A percentile compares a stretch with the other conserved stretches of the same genome.
These are phyloP conservation scores for Danielia oregonensis DNA, from an alignment of 805 yeast species.

Conservation along the genomic window DNA sequence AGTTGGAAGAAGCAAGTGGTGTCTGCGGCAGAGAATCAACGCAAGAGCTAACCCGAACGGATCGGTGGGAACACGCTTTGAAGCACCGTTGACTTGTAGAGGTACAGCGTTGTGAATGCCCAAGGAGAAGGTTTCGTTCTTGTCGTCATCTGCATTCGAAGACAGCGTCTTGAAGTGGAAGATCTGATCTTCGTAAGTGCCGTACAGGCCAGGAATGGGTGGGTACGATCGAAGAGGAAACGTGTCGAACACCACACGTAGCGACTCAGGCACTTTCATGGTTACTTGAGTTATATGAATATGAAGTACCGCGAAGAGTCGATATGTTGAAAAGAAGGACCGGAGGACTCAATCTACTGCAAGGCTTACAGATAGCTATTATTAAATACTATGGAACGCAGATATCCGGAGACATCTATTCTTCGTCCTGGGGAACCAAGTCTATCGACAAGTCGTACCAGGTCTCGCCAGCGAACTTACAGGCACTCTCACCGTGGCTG, in stretches of 20 bases:
- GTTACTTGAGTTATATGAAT: neutral
- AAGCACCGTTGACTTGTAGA: slow-evolving; percentile 15
- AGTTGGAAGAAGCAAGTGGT: slow-evolving; percentile 40
- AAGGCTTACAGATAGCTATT: no score
- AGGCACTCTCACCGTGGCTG: slow-evolving; percentile 60
- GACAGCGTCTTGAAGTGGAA: slow-evolving; percentile 11
- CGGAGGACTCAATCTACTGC: no score
- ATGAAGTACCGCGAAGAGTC: no score
- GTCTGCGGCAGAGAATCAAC: slow-evolving; percentile 44
- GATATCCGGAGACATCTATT: no score
- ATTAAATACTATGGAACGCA: no score
- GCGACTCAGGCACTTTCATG: slow-evolving; percentile 36
- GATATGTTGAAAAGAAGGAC: no score
- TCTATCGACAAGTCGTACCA: slow-evolving; percentile 61
- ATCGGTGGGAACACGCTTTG: slow-evolving; percentile 47
- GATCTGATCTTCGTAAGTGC: slow-evolving; percentile 6
- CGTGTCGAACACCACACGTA: slow-evolving; percentile 43
- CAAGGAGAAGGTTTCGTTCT: slow-evolving; percentile 38
- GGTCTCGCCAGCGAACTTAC: slow-evolving; percentile 51
- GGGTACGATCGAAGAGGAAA: slow-evolving; percentile 50
- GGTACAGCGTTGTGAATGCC: slow-evolving; percentile 48
- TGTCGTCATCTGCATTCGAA: slow-evolving; percentile 5
- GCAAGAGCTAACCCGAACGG: slow-evolving; percentile 52
- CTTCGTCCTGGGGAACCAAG: slow-evolving; percentile 41
- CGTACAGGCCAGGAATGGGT: slow-evolving; percentile 23